Evolutionary conservation across 164 flowering plant species (phyloP).

Genomic region (Houttuynia cordata): DNA sequence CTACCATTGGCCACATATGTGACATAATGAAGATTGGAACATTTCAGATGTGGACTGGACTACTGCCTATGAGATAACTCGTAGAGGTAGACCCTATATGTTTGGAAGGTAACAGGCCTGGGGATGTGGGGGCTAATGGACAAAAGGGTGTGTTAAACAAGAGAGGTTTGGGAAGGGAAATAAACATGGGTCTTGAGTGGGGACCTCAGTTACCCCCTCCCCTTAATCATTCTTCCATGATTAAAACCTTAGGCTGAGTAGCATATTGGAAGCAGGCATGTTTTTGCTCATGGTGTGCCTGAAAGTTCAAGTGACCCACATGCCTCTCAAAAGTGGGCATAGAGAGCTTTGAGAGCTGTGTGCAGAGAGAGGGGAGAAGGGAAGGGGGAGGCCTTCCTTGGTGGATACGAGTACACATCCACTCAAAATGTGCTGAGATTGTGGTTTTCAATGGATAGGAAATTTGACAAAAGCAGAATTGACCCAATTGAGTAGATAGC

Average conservation of each 20-base stretch:
- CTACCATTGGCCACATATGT: background rate
- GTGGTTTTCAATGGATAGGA: background rate
- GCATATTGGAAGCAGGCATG: background rate
- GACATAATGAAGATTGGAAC: background rate
- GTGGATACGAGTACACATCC: background rate
- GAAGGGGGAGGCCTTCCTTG: background rate
- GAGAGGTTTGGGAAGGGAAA: background rate
- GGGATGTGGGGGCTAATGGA: no score
- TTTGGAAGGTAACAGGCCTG: background rate
- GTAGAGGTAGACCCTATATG: background rate
- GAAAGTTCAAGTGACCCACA: background rate
- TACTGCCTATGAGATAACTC: background rate
- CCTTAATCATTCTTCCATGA: conserved; percentile 6
- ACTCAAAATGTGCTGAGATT: background rate
- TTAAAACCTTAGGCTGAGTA: background rate
- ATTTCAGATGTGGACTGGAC: background rate
- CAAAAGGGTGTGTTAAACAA: background rate
- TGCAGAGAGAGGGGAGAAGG: background rate
- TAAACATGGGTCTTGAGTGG: background rate
- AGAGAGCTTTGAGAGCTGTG: no score
- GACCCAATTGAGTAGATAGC: background rate
- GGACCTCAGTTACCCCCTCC: background rate
- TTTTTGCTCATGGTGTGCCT: background rate
- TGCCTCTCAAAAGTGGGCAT: background rate
- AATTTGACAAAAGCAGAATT: background rate